phyloP scores from a whole-genome alignment of 2,329 filamentous ascomycete genomes.

The Trichothecium sympodiale region DNA sequence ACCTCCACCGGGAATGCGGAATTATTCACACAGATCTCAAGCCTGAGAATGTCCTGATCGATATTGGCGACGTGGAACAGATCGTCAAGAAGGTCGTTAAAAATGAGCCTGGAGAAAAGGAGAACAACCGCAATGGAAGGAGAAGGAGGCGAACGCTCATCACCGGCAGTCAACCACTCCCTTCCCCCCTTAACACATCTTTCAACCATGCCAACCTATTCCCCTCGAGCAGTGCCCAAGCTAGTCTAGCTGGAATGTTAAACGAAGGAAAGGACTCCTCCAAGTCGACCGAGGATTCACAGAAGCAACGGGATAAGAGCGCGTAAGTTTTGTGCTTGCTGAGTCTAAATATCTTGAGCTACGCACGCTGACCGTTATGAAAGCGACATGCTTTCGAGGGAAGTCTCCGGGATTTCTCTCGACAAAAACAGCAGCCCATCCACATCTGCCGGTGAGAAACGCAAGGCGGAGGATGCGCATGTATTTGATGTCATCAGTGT shows the following conservation, averaged over 20 bases:
- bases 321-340: conserved; percentile 50
- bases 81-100: conserved; percentile 96
- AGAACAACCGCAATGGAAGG: conserved; percentile 85
- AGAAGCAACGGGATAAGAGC: conserved; percentile 84
- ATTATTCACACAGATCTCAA: conserved; percentile 98
- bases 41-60: conserved; percentile 95
- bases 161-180: conserved; percentile 90
- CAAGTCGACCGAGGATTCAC: conserved; percentile 49
- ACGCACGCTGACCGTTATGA: not conserved
- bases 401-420: conserved; percentile 89
- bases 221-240: conserved; percentile 50
- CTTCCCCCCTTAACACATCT: conserved; percentile 84
- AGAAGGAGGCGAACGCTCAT: conserved; percentile 86
- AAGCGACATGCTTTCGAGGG: conserved; percentile 70
- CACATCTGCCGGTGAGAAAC: conserved; percentile 49
- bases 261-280: conserved; percentile 52
- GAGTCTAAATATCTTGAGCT: not conserved
- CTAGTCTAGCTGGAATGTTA: conserved; percentile 75
- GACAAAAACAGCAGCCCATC: conserved; percentile 54
- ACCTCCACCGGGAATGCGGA: conserved; percentile 92
- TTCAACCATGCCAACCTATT: conserved; percentile 74
- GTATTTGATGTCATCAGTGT: conserved; percentile 76
- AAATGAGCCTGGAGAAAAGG: conserved; percentile 62
- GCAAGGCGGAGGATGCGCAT: conserved; percentile 45
- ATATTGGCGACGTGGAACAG: conserved; percentile 97